phyloP scores from a whole-genome alignment of 2,329 filamentous ascomycete genomes.

The Westerdykella aurantiaca region DNA sequence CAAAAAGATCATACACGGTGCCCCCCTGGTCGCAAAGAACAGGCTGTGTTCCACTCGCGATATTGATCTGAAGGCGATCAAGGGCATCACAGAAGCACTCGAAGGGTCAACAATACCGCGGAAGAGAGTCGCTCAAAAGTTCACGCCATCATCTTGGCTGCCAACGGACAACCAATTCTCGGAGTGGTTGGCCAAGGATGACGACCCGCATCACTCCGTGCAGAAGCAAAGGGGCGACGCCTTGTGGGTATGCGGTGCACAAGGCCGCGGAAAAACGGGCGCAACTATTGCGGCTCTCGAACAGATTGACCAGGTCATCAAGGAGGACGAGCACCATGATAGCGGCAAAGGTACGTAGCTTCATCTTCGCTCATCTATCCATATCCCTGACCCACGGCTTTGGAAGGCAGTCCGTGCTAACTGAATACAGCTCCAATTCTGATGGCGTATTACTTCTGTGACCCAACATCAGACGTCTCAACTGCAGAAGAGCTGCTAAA shows the following conservation, averaged over 20 bases:
- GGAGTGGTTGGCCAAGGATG: not conserved
- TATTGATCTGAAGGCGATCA: slow-evolving; percentile 1
- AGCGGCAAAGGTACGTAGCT: slow-evolving; percentile 1
- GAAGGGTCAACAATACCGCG: not conserved
- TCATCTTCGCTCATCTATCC: not conserved
- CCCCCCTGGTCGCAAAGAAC: slow-evolving; percentile 1
- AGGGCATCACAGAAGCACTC: slow-evolving; percentile 1
- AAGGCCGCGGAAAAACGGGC: slow-evolving; percentile 6
- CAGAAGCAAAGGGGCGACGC: not conserved
- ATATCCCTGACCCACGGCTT: no score
- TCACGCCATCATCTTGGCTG: slow-evolving; percentile 2
- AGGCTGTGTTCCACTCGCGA: slow-evolving; percentile 1
- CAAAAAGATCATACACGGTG: slow-evolving; percentile 3
- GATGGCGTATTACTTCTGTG: slow-evolving; percentile 5
- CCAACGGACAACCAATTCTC: slow-evolving; percentile 1
- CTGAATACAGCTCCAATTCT: not conserved
- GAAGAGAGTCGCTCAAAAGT: slow-evolving; percentile 1
- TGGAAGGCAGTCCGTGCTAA: not conserved
- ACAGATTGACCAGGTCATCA: slow-evolving; percentile 1
- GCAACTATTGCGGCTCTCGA: slow-evolving; percentile 4
- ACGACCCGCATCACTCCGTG: not conserved
- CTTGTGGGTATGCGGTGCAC: slow-evolving; percentile 3
- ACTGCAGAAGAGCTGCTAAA: slow-evolving; percentile 6
- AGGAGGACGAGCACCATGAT: not conserved
- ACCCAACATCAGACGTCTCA: not conserved